Base-by-base conservation (phyloP, 192 early-diverging fungal species). In the Coemansia sp. region DNA sequence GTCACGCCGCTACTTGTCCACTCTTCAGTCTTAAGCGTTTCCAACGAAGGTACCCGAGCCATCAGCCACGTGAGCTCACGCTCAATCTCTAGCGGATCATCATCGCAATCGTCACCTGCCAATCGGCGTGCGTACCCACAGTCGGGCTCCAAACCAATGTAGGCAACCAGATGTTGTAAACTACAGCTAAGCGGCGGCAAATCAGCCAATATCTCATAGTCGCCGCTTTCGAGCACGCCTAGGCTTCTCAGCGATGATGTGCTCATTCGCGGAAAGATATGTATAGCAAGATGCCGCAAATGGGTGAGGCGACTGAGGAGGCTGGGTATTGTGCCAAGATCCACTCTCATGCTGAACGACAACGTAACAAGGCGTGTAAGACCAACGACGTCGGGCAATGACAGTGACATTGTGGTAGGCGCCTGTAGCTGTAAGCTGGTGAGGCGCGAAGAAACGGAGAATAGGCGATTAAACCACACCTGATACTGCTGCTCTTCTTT, bases 321-420 rank as follows among this genome's bases (percentile, higher is more conserved):
- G 52, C 67, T 75, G 9, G 79, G 79, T 3, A 81, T 50, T 5
- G 64, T 47, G 49, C 73, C 73, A 18, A 75, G 64, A 55, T 81
- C 79, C 60, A 81, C 58, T n/a, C 63, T 62, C 70, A 81, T 69
- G 52, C 79, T 68, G 50, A 81, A 53, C 24, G 79, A 81, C 40
- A 81, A 47, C 9, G 62, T 43, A 0, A 53, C 24, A 1, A 81
- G 69, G 31, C n/a, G 58, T 27, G 55, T 71, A 31, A 76, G 34
- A 1, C 79, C 74, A 64, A 81, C 70, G 16, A 81, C 69, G 34
- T 81, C 79, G n/a, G 79, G 79, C 16, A 81, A 53, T 4, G 74
- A 34, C 16, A 73, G 36, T 13, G 74, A 71, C 22, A 39, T 36
- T 0, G 62, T 24, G 6, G 70, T 68, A 4, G 67, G 67, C 13